Conservation (phyloP, 1,139 yeast genomes). For the Meyerozyma guilliermondii region DNA sequence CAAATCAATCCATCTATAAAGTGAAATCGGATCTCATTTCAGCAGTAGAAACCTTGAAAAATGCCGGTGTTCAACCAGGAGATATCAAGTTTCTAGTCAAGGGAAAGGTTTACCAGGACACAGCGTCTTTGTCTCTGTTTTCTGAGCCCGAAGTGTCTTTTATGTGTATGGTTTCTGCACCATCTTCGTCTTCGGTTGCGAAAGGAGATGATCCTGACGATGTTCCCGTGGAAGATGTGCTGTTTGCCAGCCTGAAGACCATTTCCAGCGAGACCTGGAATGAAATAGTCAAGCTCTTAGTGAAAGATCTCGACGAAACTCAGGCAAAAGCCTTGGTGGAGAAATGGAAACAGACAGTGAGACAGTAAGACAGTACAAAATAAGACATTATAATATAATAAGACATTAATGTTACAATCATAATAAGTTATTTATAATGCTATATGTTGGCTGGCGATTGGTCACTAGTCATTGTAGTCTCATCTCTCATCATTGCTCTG, state of each 20-base stretch:
- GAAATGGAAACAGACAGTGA: not conserved
- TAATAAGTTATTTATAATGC: not conserved
- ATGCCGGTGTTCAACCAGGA: slow-evolving; percentile 21
- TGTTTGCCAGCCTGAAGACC: slow-evolving; percentile 1
- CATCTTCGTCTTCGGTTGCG: slow-evolving; percentile 8
- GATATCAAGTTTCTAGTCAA: slow-evolving; percentile 37
- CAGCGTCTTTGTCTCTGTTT: slow-evolving; percentile 22
- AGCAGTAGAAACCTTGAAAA: slow-evolving; percentile 17
- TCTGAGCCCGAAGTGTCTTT: slow-evolving; percentile 18
- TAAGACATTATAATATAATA: too few relatives aligned
- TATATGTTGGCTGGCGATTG: not conserved
- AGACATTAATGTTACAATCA: not conserved
- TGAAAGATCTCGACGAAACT: slow-evolving; percentile 23
- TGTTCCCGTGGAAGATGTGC: slow-evolving; percentile 8
- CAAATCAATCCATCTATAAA: slow-evolving; percentile 25
- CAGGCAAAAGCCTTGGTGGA: slow-evolving; percentile 16
- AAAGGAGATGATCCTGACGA: slow-evolving; percentile 15
- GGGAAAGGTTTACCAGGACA: slow-evolving; percentile 41
- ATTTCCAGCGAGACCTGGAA: slow-evolving; percentile 26
- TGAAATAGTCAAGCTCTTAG: slow-evolving; percentile 24
- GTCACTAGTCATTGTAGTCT: too few relatives aligned
- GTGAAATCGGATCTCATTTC: slow-evolving; percentile 29
- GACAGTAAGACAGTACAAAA: too few relatives aligned
- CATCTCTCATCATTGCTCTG: not conserved
- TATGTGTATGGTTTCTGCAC: slow-evolving; percentile 35